Evolutionary conservation across 2,329 filamentous ascomycete genomes (phyloP), one percentile per base, ranked within the genome.

Genomic region (Chaetomium olivaceum): DNA sequence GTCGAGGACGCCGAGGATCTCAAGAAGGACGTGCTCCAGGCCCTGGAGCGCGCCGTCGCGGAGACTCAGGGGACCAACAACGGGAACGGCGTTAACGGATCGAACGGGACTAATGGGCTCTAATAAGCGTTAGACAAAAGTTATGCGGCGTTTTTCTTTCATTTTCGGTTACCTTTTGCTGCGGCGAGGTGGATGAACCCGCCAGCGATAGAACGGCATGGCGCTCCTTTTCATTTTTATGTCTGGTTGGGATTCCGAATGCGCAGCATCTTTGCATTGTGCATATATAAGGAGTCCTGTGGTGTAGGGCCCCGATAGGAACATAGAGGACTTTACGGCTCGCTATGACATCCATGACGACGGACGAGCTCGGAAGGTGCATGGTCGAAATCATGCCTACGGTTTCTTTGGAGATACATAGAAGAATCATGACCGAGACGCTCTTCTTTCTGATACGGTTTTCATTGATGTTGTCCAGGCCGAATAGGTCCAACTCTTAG

Each of bases 1-100:
- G 88, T 99, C 63, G 95, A 99, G 80, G 95, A 99, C 74, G 87
- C 87, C 8, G 88, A 89, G 68, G 95, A 99, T 78, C 82, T 99
- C 68, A 89, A 88, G 73, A 85, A 83, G 50, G 95, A 99, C 81
- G 88, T 96, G 19, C 77, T 93, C 70, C 89, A 77, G 77, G 95
- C 95, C 4, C 80, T 98, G 51, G 90, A 95, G 78, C 87, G 85
- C 78, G 92, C 92, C 1, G 87, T 91, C 23, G 67, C 67, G 2
- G 73, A 73, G 67, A 63, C 69, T 16, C 65, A 46, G 25, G 62
- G 51, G 9, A 7, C 2, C 21, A 71, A 70, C 64, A 43, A 50
- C 33, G 69, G 65, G 16, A 69, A 72, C 29, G 67, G 68, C 21
- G 64, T 63, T 31, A 65, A 71, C 25, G 70, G 68, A 2, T 52